Evolutionary conservation across 2,329 filamentous ascomycete species (phyloP), one percentile per base, ranked within the genome.

Genomic region (Penicillium sp.): DNA sequence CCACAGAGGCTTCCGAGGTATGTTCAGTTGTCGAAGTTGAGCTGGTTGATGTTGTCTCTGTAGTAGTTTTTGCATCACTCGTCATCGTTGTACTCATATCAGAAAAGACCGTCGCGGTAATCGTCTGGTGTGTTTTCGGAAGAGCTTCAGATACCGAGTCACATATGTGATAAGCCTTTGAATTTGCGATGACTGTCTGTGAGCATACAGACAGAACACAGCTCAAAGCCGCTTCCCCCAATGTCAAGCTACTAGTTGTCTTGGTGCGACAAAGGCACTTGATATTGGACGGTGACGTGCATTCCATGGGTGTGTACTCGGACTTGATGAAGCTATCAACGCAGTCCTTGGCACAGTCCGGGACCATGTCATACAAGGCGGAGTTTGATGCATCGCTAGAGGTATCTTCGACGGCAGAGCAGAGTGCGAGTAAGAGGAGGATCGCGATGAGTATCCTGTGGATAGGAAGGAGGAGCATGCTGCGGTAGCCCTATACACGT

Each of bases 141-240:
- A 73, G 52, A 48, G 72, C 69, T 13, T 65, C 75, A 62, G 63
- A 69, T 59, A 73, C 74, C 59, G 62, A 74, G 70, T 63, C 72
- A 66, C 89, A 91, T 75, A 91, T 85, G 23, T 74, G 76, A 53
- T 82, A 75, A 3, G 81, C 78, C 31, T 77, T 73, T 64, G 78
- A 68, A 72, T 80, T 73, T 35, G 69, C 65, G 10, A 71, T 70
- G 50, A 83, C 80, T 12, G 73, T 66, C 3, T 77, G 75, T 5
- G 76, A 71, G 70, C 89, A 92, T 15, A 73, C 75, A 2, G 83
- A 83, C 9, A 83, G 77, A 35, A 89, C 81, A 71, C 89, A 92
- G 67, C 87, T 83, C 61, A 90, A 74, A 5, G 85, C 87, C 12
- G 82, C 88, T 74, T 91, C 89, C n/a, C 87, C 88, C 48, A 91